Evolutionary conservation across 352 stramenopile species (phyloP), one percentile per base, ranked within the genome.

Genomic region (Pythium inflatum): DNA sequence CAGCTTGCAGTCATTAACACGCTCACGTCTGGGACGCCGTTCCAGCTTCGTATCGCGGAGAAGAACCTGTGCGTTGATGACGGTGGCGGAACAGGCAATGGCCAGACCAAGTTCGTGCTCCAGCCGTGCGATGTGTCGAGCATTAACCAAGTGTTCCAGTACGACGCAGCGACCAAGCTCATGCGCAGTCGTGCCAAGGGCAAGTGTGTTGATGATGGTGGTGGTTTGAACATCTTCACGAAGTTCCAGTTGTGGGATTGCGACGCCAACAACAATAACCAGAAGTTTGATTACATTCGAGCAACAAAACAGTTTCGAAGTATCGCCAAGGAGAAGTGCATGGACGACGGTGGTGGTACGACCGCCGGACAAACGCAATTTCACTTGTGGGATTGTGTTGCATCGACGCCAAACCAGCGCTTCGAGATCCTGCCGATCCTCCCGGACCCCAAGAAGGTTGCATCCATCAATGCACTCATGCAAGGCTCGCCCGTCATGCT

Each of bases 241-340:
- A 76, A 70, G 56, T 72, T 65, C 22, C 70, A 63, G 30, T 50
- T 71, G 30, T 68, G 41, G 62, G 33, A 68, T 9, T 75, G 69
- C 27, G 50, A 68, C 27, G 16, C 62, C n/a, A 66, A 27, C 62
- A 65, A 72, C 49, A 38, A 27, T 55, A 85, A 85, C 53, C 78
- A 85, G 40, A 70, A 77, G 62, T 85, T 81, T 36, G 20, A 30
- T 7, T 68, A 67, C 46, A 20, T 57, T 45, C 4, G n/a, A 33
- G 50, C 48, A 1, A 41, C 61, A 11, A 28, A 51, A 31, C 18
- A 31, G 31, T 59, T 68, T 24, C n/a, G 22, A 16, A 60, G 49
- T 30, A n/a, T 46, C 1, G 25, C 13, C 33, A 68, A 69, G 51
- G 20, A 22, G 2, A 33, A 62, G 40, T 70, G 62, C 27, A 57